Evolutionary conservation across 202 grass and related monocot species (phyloP), one percentile per base, ranked within the genome.

Genomic region (Carex sylvatica): DNA sequence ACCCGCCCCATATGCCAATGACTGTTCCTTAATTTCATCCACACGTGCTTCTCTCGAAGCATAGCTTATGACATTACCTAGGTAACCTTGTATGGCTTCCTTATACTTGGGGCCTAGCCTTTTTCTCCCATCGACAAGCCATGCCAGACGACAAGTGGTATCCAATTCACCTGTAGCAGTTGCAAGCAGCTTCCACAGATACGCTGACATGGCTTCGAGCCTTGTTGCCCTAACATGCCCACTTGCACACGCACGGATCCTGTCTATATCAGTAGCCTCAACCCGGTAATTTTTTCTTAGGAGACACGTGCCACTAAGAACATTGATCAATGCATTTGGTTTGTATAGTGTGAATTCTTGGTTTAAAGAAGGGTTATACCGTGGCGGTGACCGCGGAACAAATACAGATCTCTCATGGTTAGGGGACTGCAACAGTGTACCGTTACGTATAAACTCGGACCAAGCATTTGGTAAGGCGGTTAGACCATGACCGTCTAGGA

Each of bases 131-230:
- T 92, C 93, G 0, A 90, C 70, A 59, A 95, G 81, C 93, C 90
- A 95, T 42, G 88, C 90, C 83, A 95, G 88, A 12, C 90, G 93
- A 90, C 93, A 95, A 28, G 19, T 65, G 0, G 84, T 65, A 62
- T 87, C 90, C 13, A 83, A 85, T 14, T 88, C 90, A 62, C 87
- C 90, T 1, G 89, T 85, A 2, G 86, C 86, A 0, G 38, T n/a
- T 1, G 90, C 88, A 14, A 96, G 90, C 0, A 91, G 82, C 86
- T 96, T 96, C 93, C 93, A 96, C 2, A 91, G n/a, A 84, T 91
- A 88, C 8, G 87, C 90, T 0, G 90, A 93, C n/a, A 96, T 70
- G 33, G 90, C 93, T 86, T 96, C 91, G 11, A 93, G 64, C 33
- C 87, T 80, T 9, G 93, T 91, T 54, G 85, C 83, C 12, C 81